Conservation (phyloP, 257 asterid genomes). For the Solanum ahanhuiri region DNA sequence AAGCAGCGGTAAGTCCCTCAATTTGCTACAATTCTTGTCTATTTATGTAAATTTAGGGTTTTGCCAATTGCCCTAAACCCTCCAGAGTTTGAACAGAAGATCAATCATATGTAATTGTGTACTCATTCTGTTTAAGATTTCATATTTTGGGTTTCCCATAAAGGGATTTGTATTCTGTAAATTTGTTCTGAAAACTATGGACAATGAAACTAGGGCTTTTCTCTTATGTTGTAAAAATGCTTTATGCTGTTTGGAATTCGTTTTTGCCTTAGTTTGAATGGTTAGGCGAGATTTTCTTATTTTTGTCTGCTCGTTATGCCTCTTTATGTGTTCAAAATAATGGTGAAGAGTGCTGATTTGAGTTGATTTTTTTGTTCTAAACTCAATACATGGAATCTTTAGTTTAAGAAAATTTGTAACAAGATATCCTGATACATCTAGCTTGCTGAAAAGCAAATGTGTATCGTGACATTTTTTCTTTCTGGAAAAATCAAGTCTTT, state of each 20-base stretch:
- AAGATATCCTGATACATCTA: not conserved
- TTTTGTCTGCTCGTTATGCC: not conserved
- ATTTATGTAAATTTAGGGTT: not conserved
- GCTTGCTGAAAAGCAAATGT: not conserved
- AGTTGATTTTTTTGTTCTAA: not conserved
- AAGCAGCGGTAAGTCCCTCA: slow-evolving; percentile 21
- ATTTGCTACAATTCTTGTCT: not conserved
- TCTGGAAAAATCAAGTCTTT: not conserved
- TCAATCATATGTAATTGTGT: not conserved
- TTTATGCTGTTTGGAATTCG: not conserved
- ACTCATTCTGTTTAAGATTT: not conserved
- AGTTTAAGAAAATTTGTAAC: not conserved
- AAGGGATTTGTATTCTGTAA: not conserved
- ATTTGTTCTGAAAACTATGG: not conserved
- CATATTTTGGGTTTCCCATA: not conserved
- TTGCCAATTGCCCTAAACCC: not conserved
- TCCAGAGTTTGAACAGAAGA: not conserved
- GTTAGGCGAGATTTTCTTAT: not conserved
- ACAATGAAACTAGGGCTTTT: not conserved
- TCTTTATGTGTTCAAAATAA: not conserved
- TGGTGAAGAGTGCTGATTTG: not conserved
- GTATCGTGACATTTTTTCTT: not conserved
- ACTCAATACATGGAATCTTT: not conserved
- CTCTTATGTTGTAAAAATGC: not conserved
- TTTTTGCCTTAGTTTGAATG: not conserved